Evolutionary conservation across 331 rosid species (phyloP), one percentile per base, ranked within the genome.

Genomic region (Ulmus americana): DNA sequence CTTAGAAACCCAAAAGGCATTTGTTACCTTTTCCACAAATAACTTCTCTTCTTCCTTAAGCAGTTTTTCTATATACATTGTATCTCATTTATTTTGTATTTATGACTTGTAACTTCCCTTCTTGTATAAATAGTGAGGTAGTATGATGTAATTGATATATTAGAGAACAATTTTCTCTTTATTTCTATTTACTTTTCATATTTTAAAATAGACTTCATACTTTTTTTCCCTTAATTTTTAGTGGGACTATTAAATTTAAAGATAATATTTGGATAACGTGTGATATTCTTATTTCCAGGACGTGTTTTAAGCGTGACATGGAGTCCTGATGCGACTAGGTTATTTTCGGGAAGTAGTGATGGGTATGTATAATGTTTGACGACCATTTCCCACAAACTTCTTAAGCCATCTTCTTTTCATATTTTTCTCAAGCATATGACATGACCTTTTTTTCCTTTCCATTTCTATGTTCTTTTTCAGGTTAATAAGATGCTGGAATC

Each of bases 281-380:
- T 62, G 20, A 22, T 65, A 35, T 35, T 74, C 10, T 71, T 65
- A 16, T 69, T 74, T 74, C 15, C 85, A 94, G 97, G 97, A 43
- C 86, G 87, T 4, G 84, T 81, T 74, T 81, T 94, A 62, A 84
- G 99, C 41, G 90, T 94, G 59, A 69, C 96, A 3, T 94, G 99
- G 99, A 94, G 95, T 69, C 55, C 74, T 47, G 96, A 90, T 68
- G 83, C 91, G 20, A 81, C 74, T 8, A 70, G 65, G 79, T 70
- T 94, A 84, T 94, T 78, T 82, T 80, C 95, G 12, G 97, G 99
- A 65, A 94, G 92, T 70, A 94, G 87, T 76, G 87, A 94, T 61
- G 99, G 99, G 99, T 94, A 82, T 0, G 96, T 71, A 40, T 55
- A 61, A 64, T 73, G 12, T 48, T 62, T 48, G 55, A 39, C 67